Evolutionary conservation across 2,329 filamentous ascomycete genomes (phyloP), one percentile per base, ranked within the genome.

Genomic region (Ploettnerulaceae sp.): DNA sequence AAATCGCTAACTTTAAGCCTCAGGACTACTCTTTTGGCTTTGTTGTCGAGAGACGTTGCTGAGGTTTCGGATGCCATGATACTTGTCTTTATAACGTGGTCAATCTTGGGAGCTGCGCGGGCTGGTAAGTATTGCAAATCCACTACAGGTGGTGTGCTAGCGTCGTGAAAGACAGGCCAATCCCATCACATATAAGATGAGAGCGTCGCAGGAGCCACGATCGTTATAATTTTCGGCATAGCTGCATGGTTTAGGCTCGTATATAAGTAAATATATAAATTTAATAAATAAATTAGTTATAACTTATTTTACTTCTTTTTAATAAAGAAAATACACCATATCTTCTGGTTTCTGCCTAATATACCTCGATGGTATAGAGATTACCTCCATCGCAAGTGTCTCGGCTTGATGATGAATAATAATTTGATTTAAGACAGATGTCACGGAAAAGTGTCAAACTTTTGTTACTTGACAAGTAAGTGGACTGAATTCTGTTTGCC

Each of bases 1-100:
- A 52, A 49, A 29, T 49, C 49, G 40, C 34, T 45, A 26, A 52
- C 49, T 45, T 38, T 37, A 31, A 52, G 49, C 37, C 49, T 47
- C 18, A 52, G 42, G 39, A 52, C 39, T 40, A 45, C 49, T 44
- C 49, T 36, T 52, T 36, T 52, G 38, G 45, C 38, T 32, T 41
- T 42, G 34, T 25, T 41, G 34, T 52, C 21, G 39, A 41, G 40
- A 45, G 29, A 40, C 33, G 39, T 47, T 15, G 29, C 24, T 42
- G 31, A 45, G 34, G 24, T 45, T 17, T 33, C n/a, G 22, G 32
- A 45, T 15, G 42, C 33, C 42, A 43, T 43, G 40, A 35, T 32
- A 15, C 29, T 43, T 15, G 40, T 43, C 35, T 32, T 43, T 28
- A n/a, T n/a, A n/a, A n/a, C n/a, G 40, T 29, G 40, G 33, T 46